A percentile compares a stretch with the other conserved stretches of the same genome.
Conservation (phyloP, 2,329 filamentous ascomycete genomes). For the Dissoconium aciculare region DNA sequence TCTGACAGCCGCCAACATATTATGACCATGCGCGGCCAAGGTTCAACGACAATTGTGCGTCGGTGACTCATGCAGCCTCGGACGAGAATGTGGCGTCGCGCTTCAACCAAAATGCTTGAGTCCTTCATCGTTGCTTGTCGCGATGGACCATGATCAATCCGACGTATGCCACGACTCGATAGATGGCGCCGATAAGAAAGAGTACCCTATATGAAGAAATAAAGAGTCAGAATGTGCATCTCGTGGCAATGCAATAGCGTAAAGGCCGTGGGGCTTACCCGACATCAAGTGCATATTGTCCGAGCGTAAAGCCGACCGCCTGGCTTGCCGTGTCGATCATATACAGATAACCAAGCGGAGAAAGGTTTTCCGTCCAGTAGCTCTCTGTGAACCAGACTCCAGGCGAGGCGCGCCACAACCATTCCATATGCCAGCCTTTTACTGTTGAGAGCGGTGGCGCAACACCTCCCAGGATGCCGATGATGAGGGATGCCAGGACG, state of each 20-base stretch:
- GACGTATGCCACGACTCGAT: conserved; percentile 17
- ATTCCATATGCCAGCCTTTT: conserved; percentile 36
- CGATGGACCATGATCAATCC: conserved; percentile 14
- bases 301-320: conserved; percentile 33
- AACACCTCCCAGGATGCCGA: conserved; percentile 40
- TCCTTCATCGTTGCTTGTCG: conserved; percentile 17
- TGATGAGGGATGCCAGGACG: conserved; percentile 40
- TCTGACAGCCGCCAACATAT: too few relatives aligned
- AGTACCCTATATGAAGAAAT: conserved; percentile 13
- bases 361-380: conserved; percentile 40
- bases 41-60: too few relatives aligned
- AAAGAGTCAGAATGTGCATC: background rate
- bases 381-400: conserved; percentile 43
- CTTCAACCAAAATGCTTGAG: too few relatives aligned
- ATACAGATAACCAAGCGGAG: conserved; percentile 38
- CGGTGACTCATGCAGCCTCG: too few relatives aligned
- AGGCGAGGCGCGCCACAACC: conserved; percentile 41
- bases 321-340: conserved; percentile 33
- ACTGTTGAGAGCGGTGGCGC: conserved; percentile 38
- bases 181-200: conserved; percentile 16
- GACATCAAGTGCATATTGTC: conserved; percentile 31
- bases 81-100: too few relatives aligned
- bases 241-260: background rate
- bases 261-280: conserved; percentile 8
- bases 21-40: too few relatives aligned